Base-by-base conservation (phyloP, 768 basidiomycete genomes). In the Hysterangium stoloniferum region DNA sequence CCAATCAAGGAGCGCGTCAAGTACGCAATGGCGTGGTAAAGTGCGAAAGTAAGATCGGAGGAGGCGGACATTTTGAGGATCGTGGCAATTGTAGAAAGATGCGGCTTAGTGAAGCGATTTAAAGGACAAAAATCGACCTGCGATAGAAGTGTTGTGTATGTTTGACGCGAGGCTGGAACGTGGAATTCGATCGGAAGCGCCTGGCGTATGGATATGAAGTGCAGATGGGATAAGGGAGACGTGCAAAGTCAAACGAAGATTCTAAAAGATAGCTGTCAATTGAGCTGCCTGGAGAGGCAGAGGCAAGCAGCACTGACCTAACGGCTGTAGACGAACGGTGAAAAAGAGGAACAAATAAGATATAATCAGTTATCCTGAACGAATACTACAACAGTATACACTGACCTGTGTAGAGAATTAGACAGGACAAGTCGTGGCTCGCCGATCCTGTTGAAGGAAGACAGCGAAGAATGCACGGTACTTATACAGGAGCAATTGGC, bases 1-100 rank as follows among this genome's bases (percentile, higher is more conserved):
- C 65, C 59, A 58, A 74, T 69, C 54, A 87, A 76, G 52, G 83
- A 78, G 29, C 76, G 74, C 32, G 83, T 86, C 64, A 90, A 73
- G 71, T 80, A 86, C 51, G 80, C 69, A 63, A 87, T 75, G 63
- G 81, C 81, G 59, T 89, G 82, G 53, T 82, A 74, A 64, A 90
- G 77, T 56, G 85, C 75, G 67, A 78, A 63, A 55, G 81, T 71
- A 64, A 90, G 79, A 58, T 64, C 50, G 53, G 54, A 46, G 20
- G 54, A 52, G 22, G 52, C 31, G 43, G 42, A 52, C 52, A 45
- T 52, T 12, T 52, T 31, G 37, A 48, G 24, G 13, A 31, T 45
- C 29, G 43, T 46, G 32, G 43, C 36, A 44, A 52, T 45, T 22
- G 12, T 45, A 44, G n/a, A n/a, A n/a, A n/a, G n/a, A n/a, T n/a